Evolutionary conservation across 2,329 filamentous ascomycete genomes (phyloP).

Genomic region (Fulvia fulva): DNA sequence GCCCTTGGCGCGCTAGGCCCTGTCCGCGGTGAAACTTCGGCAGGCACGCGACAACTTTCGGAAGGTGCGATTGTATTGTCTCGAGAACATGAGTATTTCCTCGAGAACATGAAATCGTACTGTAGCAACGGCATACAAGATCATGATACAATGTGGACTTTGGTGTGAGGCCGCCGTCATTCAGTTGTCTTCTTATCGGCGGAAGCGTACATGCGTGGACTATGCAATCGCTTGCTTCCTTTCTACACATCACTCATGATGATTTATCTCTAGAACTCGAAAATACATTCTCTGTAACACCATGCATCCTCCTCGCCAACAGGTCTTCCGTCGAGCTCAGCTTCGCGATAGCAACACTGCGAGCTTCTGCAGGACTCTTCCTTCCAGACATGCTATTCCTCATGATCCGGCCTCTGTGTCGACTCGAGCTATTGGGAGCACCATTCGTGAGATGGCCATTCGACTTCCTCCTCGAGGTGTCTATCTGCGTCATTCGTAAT

Average conservation of each 20-base stretch:
- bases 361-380: conserved; percentile 28
- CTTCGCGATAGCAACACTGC: conserved; percentile 44
- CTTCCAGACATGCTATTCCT: conserved; percentile 29
- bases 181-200: no score
- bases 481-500: conserved; percentile 20
- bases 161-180: no score
- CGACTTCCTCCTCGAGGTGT: conserved; percentile 3
- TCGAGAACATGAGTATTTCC: no score
- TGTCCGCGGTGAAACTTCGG: neutral
- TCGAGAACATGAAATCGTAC: neutral
- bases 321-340: conserved; percentile 41
- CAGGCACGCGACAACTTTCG: neutral
- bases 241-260: neutral
- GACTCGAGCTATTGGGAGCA: conserved; percentile 17
- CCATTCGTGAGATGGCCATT: conserved; percentile 3
- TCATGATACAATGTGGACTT: neutral
- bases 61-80: neutral
- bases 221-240: neutral
- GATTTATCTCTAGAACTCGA: neutral
- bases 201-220: neutral
- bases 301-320: conserved; percentile 47
- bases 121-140: neutral
- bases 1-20: neutral
- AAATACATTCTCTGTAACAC: conserved; percentile 34
- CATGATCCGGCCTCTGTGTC: conserved; percentile 22